Evolutionary conservation across 805 yeast genomes (phyloP).

Genomic region (Kazachstania viticola): DNA sequence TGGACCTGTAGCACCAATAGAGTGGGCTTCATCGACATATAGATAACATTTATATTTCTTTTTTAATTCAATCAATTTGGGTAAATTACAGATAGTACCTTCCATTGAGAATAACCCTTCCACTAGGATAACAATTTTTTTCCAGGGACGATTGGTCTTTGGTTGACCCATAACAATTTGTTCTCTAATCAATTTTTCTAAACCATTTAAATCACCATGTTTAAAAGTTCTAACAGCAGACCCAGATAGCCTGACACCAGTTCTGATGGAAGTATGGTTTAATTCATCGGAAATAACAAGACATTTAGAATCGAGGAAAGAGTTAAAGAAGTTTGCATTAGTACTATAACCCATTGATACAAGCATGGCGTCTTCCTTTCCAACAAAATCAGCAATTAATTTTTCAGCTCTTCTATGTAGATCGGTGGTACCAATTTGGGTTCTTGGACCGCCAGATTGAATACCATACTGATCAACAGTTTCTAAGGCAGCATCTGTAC

Average conservation of each 20-base stretch:
- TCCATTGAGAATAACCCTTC: conserved; percentile 92
- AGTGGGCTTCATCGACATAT: conserved; percentile 95
- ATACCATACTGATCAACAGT: conserved; percentile 62
- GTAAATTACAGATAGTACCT: conserved; percentile 80
- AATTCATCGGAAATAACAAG: conserved; percentile 87
- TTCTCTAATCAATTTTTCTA: conserved; percentile 70
- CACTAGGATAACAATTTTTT: conserved; percentile 69
- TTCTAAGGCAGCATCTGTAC: conserved; percentile 68
- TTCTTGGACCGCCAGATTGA: conserved; percentile 68
- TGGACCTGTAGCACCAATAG: conserved; percentile 97
- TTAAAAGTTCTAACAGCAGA: conserved; percentile 86
- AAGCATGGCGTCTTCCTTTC: conserved; percentile 77
- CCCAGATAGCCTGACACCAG: conserved; percentile 87
- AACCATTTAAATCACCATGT: conserved; percentile 77
- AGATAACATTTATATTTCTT: conserved; percentile 80
- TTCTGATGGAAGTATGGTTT: conserved; percentile 91
- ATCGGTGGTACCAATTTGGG: conserved; percentile 62
- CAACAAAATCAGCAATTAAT: conserved; percentile 73
- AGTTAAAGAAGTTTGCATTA: conserved; percentile 75
- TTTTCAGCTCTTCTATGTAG: conserved; percentile 65
- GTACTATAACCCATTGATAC: conserved; percentile 96
- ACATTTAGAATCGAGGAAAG: conserved; percentile 77
- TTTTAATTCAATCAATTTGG: conserved; percentile 58
- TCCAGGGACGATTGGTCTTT: conserved; percentile 93
- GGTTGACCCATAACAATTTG: conserved; percentile 92